Conservation (phyloP, 805 yeast genomes). For the Saturnispora saitoi region DNA sequence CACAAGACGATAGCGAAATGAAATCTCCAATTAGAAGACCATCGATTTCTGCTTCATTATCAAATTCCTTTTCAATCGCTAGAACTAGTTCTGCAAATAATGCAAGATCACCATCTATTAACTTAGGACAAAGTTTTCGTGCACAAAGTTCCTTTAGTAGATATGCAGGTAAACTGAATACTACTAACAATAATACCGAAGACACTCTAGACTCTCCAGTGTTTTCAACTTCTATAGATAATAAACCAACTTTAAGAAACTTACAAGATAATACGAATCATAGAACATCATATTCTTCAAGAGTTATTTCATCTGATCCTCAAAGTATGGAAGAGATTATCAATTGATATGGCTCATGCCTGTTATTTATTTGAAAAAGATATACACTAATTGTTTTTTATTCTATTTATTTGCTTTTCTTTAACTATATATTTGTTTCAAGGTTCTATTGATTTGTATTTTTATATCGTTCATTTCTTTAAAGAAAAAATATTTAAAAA, state of each 20-base stretch:
- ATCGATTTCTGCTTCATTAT: conserved; percentile 36
- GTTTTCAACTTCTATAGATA: conserved; percentile 13
- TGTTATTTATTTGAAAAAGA: too few relatives aligned
- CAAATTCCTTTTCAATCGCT: conserved; percentile 24
- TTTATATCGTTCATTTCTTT: background rate
- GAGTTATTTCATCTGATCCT: conserved; percentile 7
- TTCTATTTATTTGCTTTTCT: background rate
- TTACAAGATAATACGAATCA: conserved; percentile 20
- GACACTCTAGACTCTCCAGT: conserved; percentile 2
- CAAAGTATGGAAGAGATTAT: background rate
- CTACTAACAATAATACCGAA: conserved; percentile 8
- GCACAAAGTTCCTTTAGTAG: conserved; percentile 2
- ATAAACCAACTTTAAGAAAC: conserved; percentile 12
- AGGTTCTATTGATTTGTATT: background rate
- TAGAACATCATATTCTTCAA: conserved; percentile 20
- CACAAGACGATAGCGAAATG: conserved; percentile 47
- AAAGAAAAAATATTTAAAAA: too few relatives aligned
- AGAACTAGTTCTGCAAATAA: conserved; percentile 23
- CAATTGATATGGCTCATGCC: background rate
- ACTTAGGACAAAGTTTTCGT: background rate
- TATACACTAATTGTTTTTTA: too few relatives aligned
- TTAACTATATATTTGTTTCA: background rate
- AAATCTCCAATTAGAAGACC: conserved; percentile 48
- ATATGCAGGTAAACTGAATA: conserved; percentile 1
- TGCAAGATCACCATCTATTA: conserved; percentile 15